Evolutionary conservation across 1,284 basidiomycete species (phyloP).

Genomic region (Puccinia polysora): DNA sequence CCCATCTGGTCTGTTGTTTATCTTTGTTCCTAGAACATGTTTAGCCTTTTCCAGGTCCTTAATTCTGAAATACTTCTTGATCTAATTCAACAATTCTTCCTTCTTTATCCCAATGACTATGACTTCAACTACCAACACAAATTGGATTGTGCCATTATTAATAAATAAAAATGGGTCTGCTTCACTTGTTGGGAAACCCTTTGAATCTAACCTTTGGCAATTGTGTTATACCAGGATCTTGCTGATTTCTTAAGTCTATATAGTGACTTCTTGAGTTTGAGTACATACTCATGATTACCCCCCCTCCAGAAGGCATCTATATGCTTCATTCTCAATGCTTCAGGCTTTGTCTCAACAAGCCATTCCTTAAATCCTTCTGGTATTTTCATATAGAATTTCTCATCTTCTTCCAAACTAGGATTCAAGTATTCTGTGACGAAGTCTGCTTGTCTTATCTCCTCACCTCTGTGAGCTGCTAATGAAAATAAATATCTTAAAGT

Average conservation of each 20-base stretch:
- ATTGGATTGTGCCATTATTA: not conserved
- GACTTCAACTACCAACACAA: slow-evolving; percentile 19
- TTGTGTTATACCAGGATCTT: slow-evolving; percentile 8
- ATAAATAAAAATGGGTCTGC: slow-evolving; percentile 28
- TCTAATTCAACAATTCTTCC: not conserved
- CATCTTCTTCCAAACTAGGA: slow-evolving; percentile 7
- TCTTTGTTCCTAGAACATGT: slow-evolving; percentile 16
- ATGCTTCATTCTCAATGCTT: not conserved
- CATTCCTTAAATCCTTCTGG: slow-evolving; percentile 6
- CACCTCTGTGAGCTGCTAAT: not conserved
- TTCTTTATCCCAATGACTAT: not conserved
- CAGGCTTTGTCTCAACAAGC: slow-evolving; percentile 4
- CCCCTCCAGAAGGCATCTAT: not conserved
- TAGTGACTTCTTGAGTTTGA: slow-evolving; percentile 14
- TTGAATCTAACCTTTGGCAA: not conserved
- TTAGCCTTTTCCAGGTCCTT: slow-evolving; percentile 1
- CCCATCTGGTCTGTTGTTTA: not conserved
- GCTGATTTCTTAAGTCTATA: slow-evolving; percentile 30
- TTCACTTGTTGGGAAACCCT: slow-evolving; percentile 15
- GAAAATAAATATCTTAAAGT: not conserved
- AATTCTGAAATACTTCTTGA: slow-evolving; percentile 14
- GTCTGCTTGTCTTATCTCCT: slow-evolving; percentile 1
- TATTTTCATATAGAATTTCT: not conserved
- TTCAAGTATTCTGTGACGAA: slow-evolving; percentile 12
- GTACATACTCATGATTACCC: not conserved